Evolutionary conservation across 1,139 yeast species (phyloP).

Genomic region (Diutina pseudorugosa): DNA sequence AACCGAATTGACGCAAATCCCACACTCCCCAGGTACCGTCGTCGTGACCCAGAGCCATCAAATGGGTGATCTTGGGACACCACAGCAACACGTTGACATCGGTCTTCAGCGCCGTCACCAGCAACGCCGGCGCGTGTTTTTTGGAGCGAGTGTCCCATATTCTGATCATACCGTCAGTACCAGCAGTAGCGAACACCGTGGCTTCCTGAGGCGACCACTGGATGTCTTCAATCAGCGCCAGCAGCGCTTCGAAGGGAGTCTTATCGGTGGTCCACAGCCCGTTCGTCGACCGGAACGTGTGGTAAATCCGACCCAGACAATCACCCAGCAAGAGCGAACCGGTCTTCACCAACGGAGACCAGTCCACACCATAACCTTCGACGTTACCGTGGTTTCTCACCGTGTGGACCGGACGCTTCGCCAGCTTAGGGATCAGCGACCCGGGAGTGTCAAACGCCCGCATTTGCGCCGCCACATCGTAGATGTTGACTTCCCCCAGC

Average conservation of each 20-base stretch:
- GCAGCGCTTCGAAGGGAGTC: slow-evolving; percentile 57
- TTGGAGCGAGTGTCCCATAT: slow-evolving; percentile 96
- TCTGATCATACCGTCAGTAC: slow-evolving; percentile 82
- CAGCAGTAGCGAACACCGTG: slow-evolving; percentile 90
- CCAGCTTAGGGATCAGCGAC: slow-evolving; percentile 59
- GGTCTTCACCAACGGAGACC: slow-evolving; percentile 79
- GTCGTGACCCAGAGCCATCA: slow-evolving; percentile 93
- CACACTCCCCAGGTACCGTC: slow-evolving; percentile 97
- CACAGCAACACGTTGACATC: slow-evolving; percentile 95
- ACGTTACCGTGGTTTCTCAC: slow-evolving; percentile 82
- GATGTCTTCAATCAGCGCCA: slow-evolving; percentile 80
- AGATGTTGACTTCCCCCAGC: slow-evolving; percentile 78
- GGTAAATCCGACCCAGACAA: slow-evolving; percentile 66
- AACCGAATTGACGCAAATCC: slow-evolving; percentile 83
- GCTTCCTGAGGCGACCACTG: slow-evolving; percentile 93
- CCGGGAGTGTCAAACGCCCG: slow-evolving; percentile 88
- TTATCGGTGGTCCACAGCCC: slow-evolving; percentile 78
- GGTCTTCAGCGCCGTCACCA: slow-evolving; percentile 68
- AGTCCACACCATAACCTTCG: slow-evolving; percentile 94
- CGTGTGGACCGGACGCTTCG: slow-evolving; percentile 79
- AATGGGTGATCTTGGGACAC: slow-evolving; percentile 78
- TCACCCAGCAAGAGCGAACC: slow-evolving; percentile 89
- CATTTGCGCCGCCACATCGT: slow-evolving; percentile 68
- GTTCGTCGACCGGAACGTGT: slow-evolving; percentile 61
- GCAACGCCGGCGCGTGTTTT: slow-evolving; percentile 81